Conservation (phyloP, 108 stramenopile species). For the Pseudonitzschia delicatissima region DNA sequence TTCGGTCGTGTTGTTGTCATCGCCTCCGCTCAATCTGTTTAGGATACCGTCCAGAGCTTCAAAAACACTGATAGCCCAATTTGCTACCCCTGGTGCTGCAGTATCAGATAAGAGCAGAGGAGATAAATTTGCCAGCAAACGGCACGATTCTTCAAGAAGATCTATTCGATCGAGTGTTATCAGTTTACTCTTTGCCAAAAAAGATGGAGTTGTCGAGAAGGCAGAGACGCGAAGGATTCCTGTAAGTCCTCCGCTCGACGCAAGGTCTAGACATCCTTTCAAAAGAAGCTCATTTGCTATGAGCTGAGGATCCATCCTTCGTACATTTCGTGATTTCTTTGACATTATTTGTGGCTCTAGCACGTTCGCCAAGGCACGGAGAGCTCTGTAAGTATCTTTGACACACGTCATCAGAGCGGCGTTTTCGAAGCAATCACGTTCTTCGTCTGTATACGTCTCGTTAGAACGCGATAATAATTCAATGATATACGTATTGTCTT, state of each 20-base stretch:
- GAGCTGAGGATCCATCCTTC: conserved; percentile 9
- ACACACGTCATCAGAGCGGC: conserved; percentile 13
- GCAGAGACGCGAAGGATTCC: conserved; percentile 43
- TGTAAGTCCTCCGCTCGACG: conserved; percentile 47
- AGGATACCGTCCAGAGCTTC: conserved; percentile 38
- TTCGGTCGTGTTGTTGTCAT: background rate
- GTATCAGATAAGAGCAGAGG: conserved; percentile 51
- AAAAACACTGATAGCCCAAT: conserved; percentile 43
- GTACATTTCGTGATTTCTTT: background rate
- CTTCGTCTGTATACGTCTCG: background rate
- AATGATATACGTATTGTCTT: conserved; percentile 18
- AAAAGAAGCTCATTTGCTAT: conserved; percentile 25
- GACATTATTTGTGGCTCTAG: conserved; percentile 34
- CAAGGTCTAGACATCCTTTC: conserved; percentile 42
- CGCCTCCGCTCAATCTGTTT: conserved; percentile 4
- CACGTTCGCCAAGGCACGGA: conserved; percentile 60
- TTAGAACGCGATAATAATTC: conserved; percentile 10
- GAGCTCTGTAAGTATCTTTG: conserved; percentile 44
- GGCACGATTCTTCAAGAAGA: conserved; percentile 50
- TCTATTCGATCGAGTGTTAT: conserved; percentile 25
- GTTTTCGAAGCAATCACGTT: background rate
- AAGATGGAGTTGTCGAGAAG: conserved; percentile 26
- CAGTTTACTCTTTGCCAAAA: conserved; percentile 10
- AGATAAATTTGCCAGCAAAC: conserved; percentile 47
- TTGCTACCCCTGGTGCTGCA: conserved; percentile 31